These are phyloP conservation scores for Bryum argenteum DNA, from an alignment of 225 moss, liverwort and hornwort species.

Conservation along the genomic window DNA sequence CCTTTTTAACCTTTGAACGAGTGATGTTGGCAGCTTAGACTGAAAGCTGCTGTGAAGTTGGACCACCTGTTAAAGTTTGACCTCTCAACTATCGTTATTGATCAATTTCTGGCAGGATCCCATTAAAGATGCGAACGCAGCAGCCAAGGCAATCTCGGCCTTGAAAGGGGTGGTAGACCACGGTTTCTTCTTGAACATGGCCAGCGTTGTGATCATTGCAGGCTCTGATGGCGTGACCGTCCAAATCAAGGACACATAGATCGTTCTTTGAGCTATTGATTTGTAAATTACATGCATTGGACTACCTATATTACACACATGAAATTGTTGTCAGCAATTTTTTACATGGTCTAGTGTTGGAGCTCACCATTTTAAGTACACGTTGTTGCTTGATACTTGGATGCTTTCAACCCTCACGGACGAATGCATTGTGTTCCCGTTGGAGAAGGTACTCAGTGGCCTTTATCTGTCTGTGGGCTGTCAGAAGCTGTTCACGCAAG, in stretches of 20 bases:
- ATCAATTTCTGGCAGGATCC: constrained; percentile 56
- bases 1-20: neutral
- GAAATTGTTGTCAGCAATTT: constrained; percentile 26
- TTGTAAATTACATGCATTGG: constrained; percentile 13
- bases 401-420: constrained; percentile 34
- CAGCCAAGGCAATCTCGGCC: constrained; percentile 74
- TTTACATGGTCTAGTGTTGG: constrained; percentile 21
- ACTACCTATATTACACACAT: neutral
- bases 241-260: constrained; percentile 56
- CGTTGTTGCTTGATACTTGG: neutral
- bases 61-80: no score
- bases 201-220: constrained; percentile 81
- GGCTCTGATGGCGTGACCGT: constrained; percentile 74
- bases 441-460: constrained; percentile 76
- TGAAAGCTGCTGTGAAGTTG: no score
- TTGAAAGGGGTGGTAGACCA: constrained; percentile 91
- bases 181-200: constrained; percentile 88
- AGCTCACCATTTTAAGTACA: no score
- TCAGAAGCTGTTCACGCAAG: constrained; percentile 66
- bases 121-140: constrained; percentile 76
- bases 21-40: neutral
- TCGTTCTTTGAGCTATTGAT: constrained; percentile 9
- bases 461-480: constrained; percentile 76
- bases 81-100: no score
- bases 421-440: constrained; percentile 62